These are phyloP conservation scores for Rosa lucieae DNA, from an alignment of 306 rosid genomes.

Conservation along the genomic window DNA sequence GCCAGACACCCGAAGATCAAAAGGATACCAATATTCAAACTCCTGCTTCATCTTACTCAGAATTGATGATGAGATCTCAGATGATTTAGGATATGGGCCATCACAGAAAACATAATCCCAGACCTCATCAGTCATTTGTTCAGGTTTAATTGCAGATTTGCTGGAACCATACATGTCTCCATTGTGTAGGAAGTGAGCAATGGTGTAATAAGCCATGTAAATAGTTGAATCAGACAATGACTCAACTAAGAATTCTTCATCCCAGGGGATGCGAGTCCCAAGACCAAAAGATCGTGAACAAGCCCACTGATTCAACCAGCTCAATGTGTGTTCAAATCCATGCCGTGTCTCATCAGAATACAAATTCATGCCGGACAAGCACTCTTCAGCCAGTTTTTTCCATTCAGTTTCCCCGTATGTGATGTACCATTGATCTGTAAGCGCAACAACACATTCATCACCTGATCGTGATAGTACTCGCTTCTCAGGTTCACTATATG, in stretches of 20 bases:
- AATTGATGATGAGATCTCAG: slow-evolving; percentile 55
- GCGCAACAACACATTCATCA: slow-evolving; percentile 61
- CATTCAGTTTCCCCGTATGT: slow-evolving; percentile 73
- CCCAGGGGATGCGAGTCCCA: slow-evolving; percentile 94
- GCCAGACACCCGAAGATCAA: slow-evolving; percentile 91
- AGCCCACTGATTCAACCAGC: slow-evolving; percentile 97
- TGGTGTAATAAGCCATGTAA: slow-evolving; percentile 94
- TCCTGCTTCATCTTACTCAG: slow-evolving; percentile 72
- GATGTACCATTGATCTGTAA: no score
- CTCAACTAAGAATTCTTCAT: slow-evolving; percentile 79
- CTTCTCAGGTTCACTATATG: slow-evolving; percentile 90
- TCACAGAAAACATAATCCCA: slow-evolving; percentile 82
- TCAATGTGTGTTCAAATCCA: slow-evolving; percentile 87
- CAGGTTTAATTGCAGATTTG: slow-evolving; percentile 57
- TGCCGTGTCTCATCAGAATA: slow-evolving; percentile 77
- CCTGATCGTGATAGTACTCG: slow-evolving; percentile 79
- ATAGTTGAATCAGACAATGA: slow-evolving; percentile 90
- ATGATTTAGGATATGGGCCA: slow-evolving; percentile 61
- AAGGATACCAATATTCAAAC: slow-evolving; percentile 97
- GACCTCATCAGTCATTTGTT: slow-evolving; percentile 76
- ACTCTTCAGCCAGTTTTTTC: slow-evolving; percentile 76
- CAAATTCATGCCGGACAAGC: slow-evolving; percentile 62
- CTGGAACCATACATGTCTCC: slow-evolving; percentile 71
- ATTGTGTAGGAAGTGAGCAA: slow-evolving; percentile 70
- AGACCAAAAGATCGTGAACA: slow-evolving; percentile 94